Conservation (phyloP, 2,329 filamentous ascomycete genomes). For the Penicillium oxalicum region DNA sequence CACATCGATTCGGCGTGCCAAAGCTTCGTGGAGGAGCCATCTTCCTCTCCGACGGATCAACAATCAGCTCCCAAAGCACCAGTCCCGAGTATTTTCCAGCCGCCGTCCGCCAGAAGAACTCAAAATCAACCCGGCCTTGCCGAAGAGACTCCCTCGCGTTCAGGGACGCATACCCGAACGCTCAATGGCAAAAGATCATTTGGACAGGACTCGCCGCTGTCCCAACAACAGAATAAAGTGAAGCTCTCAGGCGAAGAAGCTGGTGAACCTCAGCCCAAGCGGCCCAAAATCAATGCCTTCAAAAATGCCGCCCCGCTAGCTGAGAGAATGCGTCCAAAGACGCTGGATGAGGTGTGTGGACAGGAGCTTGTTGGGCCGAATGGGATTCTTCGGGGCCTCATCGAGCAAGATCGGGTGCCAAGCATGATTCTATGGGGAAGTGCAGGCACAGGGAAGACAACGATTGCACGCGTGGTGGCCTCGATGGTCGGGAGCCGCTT, state of each 20-base stretch:
- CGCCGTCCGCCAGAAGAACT: slow-evolving; percentile 44
- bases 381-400: slow-evolving; percentile 79
- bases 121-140: slow-evolving; percentile 19
- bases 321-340: slow-evolving; percentile 84
- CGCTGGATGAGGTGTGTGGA: slow-evolving; percentile 78
- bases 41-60: slow-evolving; percentile 41
- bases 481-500: slow-evolving; percentile 76
- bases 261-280: slow-evolving; percentile 51
- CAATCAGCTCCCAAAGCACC: slow-evolving; percentile 35
- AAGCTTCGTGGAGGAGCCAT: slow-evolving; percentile 52
- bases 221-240: slow-evolving; percentile 19
- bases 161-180: slow-evolving; percentile 21
- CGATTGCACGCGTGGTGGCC: slow-evolving; percentile 86
- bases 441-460: slow-evolving; percentile 47
- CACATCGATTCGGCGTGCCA: slow-evolving; percentile 84
- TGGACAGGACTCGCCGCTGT: slow-evolving; percentile 18
- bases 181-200: slow-evolving; percentile 31
- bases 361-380: slow-evolving; percentile 82
- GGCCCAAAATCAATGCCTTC: slow-evolving; percentile 57
- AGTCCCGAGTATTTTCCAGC: slow-evolving; percentile 51
- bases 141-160: slow-evolving; percentile 22
- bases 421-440: slow-evolving; percentile 83
- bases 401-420: slow-evolving; percentile 77
- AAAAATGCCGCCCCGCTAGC: slow-evolving; percentile 75
- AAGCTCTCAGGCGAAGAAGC: slow-evolving; percentile 21